phyloP scores from a whole-genome alignment of 139 green algal genomes.

The Picochlorum costavermella region DNA sequence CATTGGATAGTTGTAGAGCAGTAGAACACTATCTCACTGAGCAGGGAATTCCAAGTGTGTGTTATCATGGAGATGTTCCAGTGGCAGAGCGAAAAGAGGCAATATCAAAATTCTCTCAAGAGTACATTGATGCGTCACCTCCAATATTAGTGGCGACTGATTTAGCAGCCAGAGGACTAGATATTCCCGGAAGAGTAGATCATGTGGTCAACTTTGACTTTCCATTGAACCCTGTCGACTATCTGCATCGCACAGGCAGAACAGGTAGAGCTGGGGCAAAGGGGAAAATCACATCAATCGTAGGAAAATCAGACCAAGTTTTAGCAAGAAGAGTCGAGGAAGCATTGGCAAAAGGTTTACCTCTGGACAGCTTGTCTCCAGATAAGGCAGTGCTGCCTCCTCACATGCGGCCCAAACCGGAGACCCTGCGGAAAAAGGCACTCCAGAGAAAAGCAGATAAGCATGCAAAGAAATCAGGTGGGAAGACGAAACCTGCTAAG shows the following conservation, averaged over 20 bases:
- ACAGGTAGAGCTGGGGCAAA: constrained; percentile 72
- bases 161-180: constrained; percentile 86
- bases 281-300: constrained; percentile 62
- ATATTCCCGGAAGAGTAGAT: constrained; percentile 83
- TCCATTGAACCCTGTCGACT: constrained; percentile 77
- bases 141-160: constrained; percentile 72
- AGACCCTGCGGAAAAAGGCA: constrained; percentile 22
- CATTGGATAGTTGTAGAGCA: constrained; percentile 70
- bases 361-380: constrained; percentile 61
- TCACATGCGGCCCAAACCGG: constrained; percentile 43
- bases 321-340: constrained; percentile 69
- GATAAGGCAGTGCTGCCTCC: constrained; percentile 43
- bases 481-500: background rate
- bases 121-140: too few species aligned
- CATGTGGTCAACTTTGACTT: constrained; percentile 99
- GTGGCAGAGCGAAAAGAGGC: constrained; percentile 28
- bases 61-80: constrained; percentile 82
- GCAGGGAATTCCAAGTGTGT: constrained; percentile 55
- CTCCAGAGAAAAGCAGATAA: constrained; percentile 22
- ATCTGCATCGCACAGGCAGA: constrained; percentile 82
- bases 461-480: constrained; percentile 8
- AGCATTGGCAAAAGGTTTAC: constrained; percentile 50
- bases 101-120: constrained; percentile 28
- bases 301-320: constrained; percentile 56
- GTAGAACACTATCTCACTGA: constrained; percentile 80